Percentiles rank a stretch among this genome's conserved stretches.
Conservation (phyloP, 768 basidiomycete species). For the Podaxis mareebaensis region DNA sequence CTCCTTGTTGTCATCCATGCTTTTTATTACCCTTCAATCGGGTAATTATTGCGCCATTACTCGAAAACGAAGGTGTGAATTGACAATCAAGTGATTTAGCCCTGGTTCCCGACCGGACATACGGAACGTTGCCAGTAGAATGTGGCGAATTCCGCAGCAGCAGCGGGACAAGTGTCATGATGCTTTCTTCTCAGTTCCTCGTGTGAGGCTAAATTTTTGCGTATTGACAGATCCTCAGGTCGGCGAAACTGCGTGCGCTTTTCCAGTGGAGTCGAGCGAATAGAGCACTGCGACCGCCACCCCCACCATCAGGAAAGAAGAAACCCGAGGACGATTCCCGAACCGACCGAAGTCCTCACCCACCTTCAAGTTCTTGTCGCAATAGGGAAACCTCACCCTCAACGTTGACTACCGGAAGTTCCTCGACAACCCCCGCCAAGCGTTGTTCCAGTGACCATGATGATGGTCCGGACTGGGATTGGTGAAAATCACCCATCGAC, state of each 20-base stretch:
- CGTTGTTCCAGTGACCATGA: background rate
- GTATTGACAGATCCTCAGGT: background rate
- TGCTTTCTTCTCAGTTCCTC: background rate
- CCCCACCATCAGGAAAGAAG: background rate
- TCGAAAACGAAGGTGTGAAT: background rate
- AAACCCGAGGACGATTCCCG: background rate
- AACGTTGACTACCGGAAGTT: background rate
- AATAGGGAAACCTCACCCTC: background rate
- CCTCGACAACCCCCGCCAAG: background rate
- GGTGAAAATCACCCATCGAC: constrained; percentile 5
- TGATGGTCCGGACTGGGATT: constrained; percentile 16
- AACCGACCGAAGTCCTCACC: background rate
- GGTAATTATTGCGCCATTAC: constrained; percentile 4
- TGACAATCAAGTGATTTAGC: background rate
- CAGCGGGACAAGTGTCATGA: constrained; percentile 5
- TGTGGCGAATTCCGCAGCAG: background rate
- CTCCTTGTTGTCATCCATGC: background rate
- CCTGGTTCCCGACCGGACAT: background rate
- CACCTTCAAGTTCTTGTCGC: background rate
- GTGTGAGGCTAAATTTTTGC: background rate
- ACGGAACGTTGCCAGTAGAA: background rate
- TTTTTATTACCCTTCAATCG: constrained; percentile 6
- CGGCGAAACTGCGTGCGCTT: constrained; percentile 4
- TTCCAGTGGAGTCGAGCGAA: constrained; percentile 10
- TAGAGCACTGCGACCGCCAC: background rate